Evolutionary conservation across 2,329 filamentous ascomycete species (phyloP).

Genomic region (Trichoderma sp.): DNA sequence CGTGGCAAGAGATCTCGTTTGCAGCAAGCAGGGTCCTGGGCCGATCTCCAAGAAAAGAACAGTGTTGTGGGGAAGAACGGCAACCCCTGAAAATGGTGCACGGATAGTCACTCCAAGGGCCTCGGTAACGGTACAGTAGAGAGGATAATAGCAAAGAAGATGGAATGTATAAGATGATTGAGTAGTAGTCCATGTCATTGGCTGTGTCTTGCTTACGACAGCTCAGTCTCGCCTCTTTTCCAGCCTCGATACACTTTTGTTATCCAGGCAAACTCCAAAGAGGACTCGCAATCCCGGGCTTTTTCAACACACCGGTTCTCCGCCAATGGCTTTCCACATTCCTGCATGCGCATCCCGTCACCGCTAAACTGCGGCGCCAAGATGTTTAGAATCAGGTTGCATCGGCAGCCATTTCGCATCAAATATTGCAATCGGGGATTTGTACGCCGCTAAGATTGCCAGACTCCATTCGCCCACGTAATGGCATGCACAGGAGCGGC

Average conservation of each 20-base stretch:
- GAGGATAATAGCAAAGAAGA: background rate
- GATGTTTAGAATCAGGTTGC: background rate
- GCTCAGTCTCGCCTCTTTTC: background rate
- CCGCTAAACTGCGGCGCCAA: conserved; percentile 13
- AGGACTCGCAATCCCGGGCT: background rate
- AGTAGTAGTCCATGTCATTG: background rate
- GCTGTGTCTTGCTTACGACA: background rate
- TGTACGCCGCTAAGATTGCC: background rate
- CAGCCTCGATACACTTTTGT: background rate
- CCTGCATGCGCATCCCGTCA: conserved; percentile 2
- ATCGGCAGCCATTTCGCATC: conserved; percentile 4
- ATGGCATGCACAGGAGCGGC: background rate
- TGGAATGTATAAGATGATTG: background rate
- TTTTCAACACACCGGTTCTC: background rate
- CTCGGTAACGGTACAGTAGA: background rate
- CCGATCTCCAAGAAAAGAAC: conserved; percentile 1
- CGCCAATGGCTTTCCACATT: background rate
- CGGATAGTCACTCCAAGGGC: background rate
- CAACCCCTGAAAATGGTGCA: background rate
- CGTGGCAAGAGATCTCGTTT: conserved; percentile 12
- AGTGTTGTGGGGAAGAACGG: background rate
- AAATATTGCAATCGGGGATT: conserved; percentile 3
- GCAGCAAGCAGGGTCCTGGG: conserved; percentile 1
- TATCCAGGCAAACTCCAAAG: background rate
- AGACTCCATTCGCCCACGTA: conserved; percentile 8